These are phyloP conservation scores for Yamadazyma pseudoaaseri DNA, from an alignment of 1,139 yeast species.

Conservation along the genomic window DNA sequence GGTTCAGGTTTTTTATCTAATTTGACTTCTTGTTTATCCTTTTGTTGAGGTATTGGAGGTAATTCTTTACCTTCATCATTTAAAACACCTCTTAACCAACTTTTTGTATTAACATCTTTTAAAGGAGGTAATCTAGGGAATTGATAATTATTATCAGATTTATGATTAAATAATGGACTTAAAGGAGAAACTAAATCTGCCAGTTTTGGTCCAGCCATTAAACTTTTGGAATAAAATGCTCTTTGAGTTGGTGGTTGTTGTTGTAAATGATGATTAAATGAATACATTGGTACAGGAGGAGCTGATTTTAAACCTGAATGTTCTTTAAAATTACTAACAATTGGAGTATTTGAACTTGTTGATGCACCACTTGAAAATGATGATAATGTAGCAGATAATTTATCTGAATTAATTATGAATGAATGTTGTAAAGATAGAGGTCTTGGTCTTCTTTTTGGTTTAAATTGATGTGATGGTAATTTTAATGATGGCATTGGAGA, in stretches of 20 bases:
- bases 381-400: constrained; percentile 14
- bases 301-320: constrained; percentile 14
- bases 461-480: constrained; percentile 29
- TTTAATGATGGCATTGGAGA: constrained; percentile 16
- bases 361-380: constrained; percentile 17
- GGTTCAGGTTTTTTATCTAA: not conserved
- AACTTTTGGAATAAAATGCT: constrained; percentile 10
- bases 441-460: constrained; percentile 43
- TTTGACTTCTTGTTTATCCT: not conserved
- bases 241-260: constrained; percentile 12
- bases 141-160: constrained; percentile 4
- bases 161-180: constrained; percentile 41
- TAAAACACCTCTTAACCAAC: constrained; percentile 18
- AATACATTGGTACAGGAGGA: constrained; percentile 16
- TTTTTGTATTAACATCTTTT: constrained; percentile 9
- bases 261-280: constrained; percentile 14
- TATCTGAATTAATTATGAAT: constrained; percentile 25
- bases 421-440: constrained; percentile 42
- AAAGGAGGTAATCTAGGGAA: constrained; percentile 4
- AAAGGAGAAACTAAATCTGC: constrained; percentile 36
- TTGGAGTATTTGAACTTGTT: constrained; percentile 16
- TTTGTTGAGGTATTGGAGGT: not conserved
- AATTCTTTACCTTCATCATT: constrained; percentile 12
- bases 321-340: constrained; percentile 3
- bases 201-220: constrained; percentile 10